Evolutionary conservation across 2,329 filamentous ascomycete species (phyloP).

Genomic region (Sporothrix euskadiensis): DNA sequence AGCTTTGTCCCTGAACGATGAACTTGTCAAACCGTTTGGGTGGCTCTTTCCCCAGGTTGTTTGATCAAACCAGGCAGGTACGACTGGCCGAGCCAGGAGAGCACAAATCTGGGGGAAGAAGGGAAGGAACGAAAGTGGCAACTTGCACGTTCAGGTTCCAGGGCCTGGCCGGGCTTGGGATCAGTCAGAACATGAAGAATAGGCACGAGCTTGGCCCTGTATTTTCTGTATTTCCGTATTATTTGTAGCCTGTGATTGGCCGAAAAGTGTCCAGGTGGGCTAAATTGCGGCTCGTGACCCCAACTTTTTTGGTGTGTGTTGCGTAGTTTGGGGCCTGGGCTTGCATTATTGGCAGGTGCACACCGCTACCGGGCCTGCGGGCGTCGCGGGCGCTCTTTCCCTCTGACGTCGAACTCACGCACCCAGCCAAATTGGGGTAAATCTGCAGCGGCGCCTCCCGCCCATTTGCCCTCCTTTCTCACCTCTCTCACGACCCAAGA

Average conservation of each 20-base stretch:
- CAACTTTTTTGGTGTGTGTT: neutral
- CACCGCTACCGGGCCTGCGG: slow-evolving; percentile 2
- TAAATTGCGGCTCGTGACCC: slow-evolving; percentile 19
- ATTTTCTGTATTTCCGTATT: neutral
- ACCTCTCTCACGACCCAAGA: neutral
- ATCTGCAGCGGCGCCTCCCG: slow-evolving; percentile 11
- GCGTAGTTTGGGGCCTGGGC: neutral
- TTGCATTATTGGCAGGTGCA: neutral
- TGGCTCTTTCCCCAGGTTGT: neutral
- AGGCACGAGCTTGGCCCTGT: neutral
- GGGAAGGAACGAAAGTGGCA: slow-evolving; percentile 14
- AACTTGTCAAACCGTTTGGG: neutral
- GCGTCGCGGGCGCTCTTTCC: neutral
- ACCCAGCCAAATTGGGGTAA: neutral
- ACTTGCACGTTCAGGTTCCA: neutral
- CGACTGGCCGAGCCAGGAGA: neutral
- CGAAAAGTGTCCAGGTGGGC: neutral
- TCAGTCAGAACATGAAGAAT: neutral
- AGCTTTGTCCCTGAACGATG: neutral
- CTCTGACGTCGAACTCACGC: neutral
- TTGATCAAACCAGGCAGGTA: neutral
- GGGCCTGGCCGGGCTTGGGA: neutral
- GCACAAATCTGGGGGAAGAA: neutral
- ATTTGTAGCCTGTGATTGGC: slow-evolving; percentile 19
- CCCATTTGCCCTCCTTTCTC: neutral